Percentiles rank a stretch among this genome's conserved stretches.
These are phyloP conservation scores for Calvatia gigantea DNA, from an alignment of 768 basidiomycete genomes.

Conservation along the genomic window DNA sequence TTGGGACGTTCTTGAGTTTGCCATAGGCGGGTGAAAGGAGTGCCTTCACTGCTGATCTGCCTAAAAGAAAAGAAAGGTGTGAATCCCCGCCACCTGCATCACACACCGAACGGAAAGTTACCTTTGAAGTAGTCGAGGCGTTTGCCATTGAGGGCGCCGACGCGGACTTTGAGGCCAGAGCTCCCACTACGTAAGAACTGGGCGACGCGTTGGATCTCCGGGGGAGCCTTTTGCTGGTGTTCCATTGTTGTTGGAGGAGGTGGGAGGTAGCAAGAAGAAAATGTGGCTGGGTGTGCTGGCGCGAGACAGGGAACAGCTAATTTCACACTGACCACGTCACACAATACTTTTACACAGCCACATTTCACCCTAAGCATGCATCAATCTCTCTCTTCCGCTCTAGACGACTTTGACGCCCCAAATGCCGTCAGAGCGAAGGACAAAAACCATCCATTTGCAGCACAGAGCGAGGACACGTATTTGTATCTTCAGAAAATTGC, in stretches of 20 bases:
- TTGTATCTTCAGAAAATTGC: conserved; percentile 39
- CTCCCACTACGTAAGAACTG: conserved; percentile 85
- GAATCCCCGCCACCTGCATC: too few relatives aligned
- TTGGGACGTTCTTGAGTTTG: conserved; percentile 78
- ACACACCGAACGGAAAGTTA: background rate
- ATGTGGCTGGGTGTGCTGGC: too few relatives aligned
- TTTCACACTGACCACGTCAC: too few relatives aligned
- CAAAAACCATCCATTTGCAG: conserved; percentile 44
- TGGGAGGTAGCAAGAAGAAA: too few relatives aligned
- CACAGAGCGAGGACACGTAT: conserved; percentile 37
- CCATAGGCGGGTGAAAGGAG: conserved; percentile 89
- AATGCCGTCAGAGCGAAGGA: conserved; percentile 21
- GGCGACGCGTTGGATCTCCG: conserved; percentile 77
- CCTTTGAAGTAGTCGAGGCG: conserved; percentile 99
- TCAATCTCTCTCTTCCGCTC: conserved; percentile 5
- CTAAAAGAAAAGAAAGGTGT: conserved; percentile 47
- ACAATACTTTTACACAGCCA: too few relatives aligned
- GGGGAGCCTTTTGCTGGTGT: conserved; percentile 76
- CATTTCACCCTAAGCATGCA: too few relatives aligned
- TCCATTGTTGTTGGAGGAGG: conserved; percentile 48
- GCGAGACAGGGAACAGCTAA: too few relatives aligned
- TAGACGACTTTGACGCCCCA: conserved; percentile 6
- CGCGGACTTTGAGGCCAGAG: conserved; percentile 83
- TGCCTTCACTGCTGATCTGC: conserved; percentile 90
- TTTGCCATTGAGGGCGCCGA: conserved; percentile 91